A percentile compares a stretch with the other conserved stretches of the same genome.
Evolutionary conservation across 2,329 filamentous ascomycete genomes (phyloP).

Genomic region (Plectosphaerella cucumerina): DNA sequence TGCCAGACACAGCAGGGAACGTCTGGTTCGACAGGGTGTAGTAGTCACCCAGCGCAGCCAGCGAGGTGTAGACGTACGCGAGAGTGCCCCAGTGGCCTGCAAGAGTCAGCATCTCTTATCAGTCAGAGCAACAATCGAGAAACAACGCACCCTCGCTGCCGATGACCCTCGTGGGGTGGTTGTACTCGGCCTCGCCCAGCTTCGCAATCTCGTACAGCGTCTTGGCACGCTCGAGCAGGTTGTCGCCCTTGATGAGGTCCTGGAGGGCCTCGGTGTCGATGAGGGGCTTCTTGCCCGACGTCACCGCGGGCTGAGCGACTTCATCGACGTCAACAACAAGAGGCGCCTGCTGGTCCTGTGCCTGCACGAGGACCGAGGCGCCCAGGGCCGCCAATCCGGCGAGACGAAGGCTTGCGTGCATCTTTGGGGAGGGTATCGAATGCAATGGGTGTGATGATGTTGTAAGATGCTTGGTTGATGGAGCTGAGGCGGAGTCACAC

Average conservation of each 20-base stretch:
- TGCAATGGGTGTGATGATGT: no score
- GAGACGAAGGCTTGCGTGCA: neutral
- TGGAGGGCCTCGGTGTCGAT: slow-evolving; percentile 54
- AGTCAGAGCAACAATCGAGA: slow-evolving; percentile 1
- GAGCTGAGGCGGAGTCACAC: neutral
- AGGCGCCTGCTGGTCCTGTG: neutral
- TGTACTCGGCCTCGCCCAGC: slow-evolving; percentile 54
- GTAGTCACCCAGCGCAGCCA: slow-evolving; percentile 53
- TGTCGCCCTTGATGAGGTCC: slow-evolving; percentile 48
- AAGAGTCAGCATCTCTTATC: slow-evolving; percentile 7
- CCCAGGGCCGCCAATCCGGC: neutral
- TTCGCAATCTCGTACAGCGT: slow-evolving; percentile 60
- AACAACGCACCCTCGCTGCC: slow-evolving; percentile 52
- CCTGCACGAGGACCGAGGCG: neutral
- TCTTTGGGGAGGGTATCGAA: neutral
- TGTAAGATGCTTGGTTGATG: no score
- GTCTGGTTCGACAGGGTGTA: slow-evolving; percentile 60
- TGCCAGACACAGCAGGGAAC: slow-evolving; percentile 59
- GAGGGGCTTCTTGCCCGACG: slow-evolving; percentile 27
- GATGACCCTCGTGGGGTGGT: slow-evolving; percentile 67
- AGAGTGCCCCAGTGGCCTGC: slow-evolving; percentile 61
- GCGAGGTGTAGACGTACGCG: slow-evolving; percentile 54
- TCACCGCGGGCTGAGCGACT: neutral
- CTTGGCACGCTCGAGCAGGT: slow-evolving; percentile 55
- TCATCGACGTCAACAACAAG: neutral